Percentiles rank a stretch among this genome's conserved stretches.
These are phyloP conservation scores for Stipa capillata DNA, from an alignment of 176 grass and related monocot genomes.

Conservation along the genomic window DNA sequence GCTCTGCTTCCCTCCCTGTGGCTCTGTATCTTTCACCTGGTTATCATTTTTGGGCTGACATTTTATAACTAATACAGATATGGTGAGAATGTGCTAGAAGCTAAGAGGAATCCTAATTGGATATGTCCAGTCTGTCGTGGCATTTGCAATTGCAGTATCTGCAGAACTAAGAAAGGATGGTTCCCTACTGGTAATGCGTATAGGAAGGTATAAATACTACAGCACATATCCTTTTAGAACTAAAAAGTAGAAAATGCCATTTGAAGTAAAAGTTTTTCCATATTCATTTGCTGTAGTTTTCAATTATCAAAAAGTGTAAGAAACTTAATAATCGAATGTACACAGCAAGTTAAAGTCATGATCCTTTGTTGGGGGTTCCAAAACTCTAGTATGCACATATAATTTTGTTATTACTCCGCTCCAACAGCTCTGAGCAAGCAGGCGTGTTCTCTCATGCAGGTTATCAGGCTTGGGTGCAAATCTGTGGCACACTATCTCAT, in stretches of 20 bases:
- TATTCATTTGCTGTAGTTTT: background rate
- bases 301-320: background rate
- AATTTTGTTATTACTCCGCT: background rate
- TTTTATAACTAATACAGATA: slow-evolving; percentile 46
- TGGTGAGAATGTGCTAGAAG: slow-evolving; percentile 93
- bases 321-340: background rate
- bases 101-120: slow-evolving; percentile 66
- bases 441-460: slow-evolving; percentile 14
- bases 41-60: background rate
- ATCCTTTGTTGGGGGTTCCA: background rate
- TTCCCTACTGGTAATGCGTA: slow-evolving; percentile 57
- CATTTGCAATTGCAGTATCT: slow-evolving; percentile 93
- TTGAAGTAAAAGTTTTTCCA: background rate
- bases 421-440: background rate
- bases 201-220: slow-evolving; percentile 47
- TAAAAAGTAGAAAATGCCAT: background rate
- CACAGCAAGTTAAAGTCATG: background rate
- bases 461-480: slow-evolving; percentile 58
- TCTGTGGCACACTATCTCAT: slow-evolving; percentile 93
- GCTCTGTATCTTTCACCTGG: background rate
- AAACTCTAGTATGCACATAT: background rate
- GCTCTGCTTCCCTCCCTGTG: background rate
- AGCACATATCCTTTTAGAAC: background rate
- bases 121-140: slow-evolving; percentile 79
- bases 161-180: slow-evolving; percentile 95